These are phyloP conservation scores for Fusarium irregulare DNA, from an alignment of 2,329 filamentous ascomycete species.

Conservation along the genomic window DNA sequence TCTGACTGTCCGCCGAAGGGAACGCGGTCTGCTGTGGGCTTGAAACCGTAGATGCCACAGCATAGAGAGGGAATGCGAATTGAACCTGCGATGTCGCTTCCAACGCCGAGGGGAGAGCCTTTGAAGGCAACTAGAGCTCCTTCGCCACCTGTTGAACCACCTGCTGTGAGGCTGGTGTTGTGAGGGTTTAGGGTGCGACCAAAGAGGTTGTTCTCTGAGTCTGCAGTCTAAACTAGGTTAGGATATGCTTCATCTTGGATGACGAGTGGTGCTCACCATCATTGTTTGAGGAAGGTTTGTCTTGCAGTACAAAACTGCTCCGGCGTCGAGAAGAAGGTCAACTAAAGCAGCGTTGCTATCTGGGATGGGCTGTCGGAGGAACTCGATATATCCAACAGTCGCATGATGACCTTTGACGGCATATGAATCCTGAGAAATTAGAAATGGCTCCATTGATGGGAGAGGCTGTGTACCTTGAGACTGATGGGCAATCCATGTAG, in stretches of 20 bases:
- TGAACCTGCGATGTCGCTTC: constrained; percentile 56
- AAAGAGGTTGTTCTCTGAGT: constrained; percentile 55
- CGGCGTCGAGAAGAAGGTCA: constrained; percentile 40
- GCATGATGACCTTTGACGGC: constrained; percentile 39
- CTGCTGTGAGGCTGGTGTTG: constrained; percentile 50
- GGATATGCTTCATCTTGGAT: rapidly evolving
- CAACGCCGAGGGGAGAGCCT: constrained; percentile 44
- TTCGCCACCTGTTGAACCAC: constrained; percentile 44
- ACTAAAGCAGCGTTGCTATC: constrained; percentile 42
- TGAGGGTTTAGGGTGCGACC: constrained; percentile 44
- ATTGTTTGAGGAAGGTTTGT: constrained; percentile 70
- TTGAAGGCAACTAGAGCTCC: constrained; percentile 36
- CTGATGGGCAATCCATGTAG: constrained; percentile 41
- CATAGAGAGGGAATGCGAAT: constrained; percentile 64
- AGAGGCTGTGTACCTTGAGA: constrained; percentile 27
- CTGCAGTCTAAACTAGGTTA: constrained; percentile 38
- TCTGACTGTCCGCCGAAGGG: constrained; percentile 50
- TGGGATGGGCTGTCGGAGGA: constrained; percentile 37
- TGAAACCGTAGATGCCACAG: constrained; percentile 66
- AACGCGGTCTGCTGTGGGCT: constrained; percentile 67
- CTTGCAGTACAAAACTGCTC: constrained; percentile 52
- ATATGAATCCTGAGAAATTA: constrained; percentile 42
- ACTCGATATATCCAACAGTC: constrained; percentile 44
- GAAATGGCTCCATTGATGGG: rapidly evolving
- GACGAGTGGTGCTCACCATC: constrained; percentile 57